Percentiles rank a stretch among this genome's conserved stretches.
phyloP scores from a whole-genome alignment of 768 basidiomycete species.

The Infundibulicybe gibba region DNA sequence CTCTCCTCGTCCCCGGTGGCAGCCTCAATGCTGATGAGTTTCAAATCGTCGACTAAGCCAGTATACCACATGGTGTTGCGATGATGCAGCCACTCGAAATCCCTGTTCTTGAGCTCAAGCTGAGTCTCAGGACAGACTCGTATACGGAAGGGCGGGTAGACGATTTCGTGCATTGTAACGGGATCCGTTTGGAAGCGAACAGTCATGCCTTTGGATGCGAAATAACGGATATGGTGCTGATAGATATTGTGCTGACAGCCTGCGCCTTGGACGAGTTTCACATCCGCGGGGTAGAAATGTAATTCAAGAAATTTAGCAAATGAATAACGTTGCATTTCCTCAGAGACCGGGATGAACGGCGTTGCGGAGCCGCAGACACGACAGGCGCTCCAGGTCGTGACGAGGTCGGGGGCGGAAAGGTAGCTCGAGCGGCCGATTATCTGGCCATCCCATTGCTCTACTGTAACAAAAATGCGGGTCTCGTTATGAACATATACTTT shows the following conservation, averaged over 20 bases:
- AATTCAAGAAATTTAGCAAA: constrained; percentile 96
- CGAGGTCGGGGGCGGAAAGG: constrained; percentile 62
- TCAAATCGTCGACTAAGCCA: constrained; percentile 71
- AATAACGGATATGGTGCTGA: constrained; percentile 89
- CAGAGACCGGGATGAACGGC: constrained; percentile 84
- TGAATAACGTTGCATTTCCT: constrained; percentile 91
- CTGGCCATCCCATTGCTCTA: constrained; percentile 85
- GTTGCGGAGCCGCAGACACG: constrained; percentile 74
- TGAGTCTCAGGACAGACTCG: constrained; percentile 84
- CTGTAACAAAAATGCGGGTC: constrained; percentile 75
- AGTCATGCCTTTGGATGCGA: constrained; percentile 79
- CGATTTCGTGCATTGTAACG: constrained; percentile 78
- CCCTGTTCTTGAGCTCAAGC: constrained; percentile 87
- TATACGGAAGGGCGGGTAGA: constrained; percentile 86
- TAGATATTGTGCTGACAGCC: constrained; percentile 95
- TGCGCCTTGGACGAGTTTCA: constrained; percentile 81
- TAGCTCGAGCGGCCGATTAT: constrained; percentile 55
- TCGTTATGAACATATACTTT: constrained; percentile 91
- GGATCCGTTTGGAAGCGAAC: constrained; percentile 86
- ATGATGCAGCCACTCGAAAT: constrained; percentile 73
- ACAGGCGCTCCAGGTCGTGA: constrained; percentile 92
- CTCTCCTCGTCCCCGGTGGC: constrained; percentile 74
- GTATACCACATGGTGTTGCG: constrained; percentile 76
- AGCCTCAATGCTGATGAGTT: constrained; percentile 72
- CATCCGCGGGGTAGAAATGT: constrained; percentile 90